Conservation (phyloP, 768 basidiomycete genomes). For the Austroboletus festivus region DNA sequence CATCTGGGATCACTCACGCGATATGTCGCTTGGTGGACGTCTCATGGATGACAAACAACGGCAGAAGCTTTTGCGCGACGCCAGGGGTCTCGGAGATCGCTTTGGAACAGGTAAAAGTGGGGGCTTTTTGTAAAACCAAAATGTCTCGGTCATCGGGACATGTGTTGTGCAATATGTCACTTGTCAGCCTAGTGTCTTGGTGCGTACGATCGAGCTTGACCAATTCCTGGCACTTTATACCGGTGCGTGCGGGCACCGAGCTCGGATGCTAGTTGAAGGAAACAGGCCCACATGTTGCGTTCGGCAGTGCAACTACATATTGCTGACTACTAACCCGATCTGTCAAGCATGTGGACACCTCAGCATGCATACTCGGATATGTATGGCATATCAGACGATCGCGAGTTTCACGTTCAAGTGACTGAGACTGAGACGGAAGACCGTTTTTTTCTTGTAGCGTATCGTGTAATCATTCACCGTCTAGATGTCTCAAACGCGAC, state of each 20-base stretch:
- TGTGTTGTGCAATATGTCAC: background rate
- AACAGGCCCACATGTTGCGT: background rate
- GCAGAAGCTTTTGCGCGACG: slow-evolving; percentile 73
- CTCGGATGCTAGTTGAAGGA: background rate
- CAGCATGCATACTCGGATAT: background rate
- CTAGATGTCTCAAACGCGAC: slow-evolving; percentile 5
- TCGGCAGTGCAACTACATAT: background rate
- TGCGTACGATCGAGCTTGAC: background rate
- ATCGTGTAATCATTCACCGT: background rate
- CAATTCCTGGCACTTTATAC: background rate
- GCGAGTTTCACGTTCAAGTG: slow-evolving; percentile 15
- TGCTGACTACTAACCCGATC: too few species aligned
- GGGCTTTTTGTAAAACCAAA: slow-evolving; percentile 46
- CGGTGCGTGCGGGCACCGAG: background rate
- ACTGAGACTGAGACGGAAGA: slow-evolving; percentile 2
- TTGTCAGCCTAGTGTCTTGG: slow-evolving; percentile 12
- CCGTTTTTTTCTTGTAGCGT: background rate
- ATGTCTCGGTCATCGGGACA: background rate
- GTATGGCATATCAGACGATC: slow-evolving; percentile 1
- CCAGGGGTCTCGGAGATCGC: slow-evolving; percentile 75
- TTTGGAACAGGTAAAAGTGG: slow-evolving; percentile 76
- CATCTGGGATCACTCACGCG: slow-evolving; percentile 91
- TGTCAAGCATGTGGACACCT: background rate
- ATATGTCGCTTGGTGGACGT: slow-evolving; percentile 85
- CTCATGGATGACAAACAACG: slow-evolving; percentile 88